Evolutionary conservation across 495 filamentous ascomycete genomes (phyloP).

Genomic region (Neurospora terricola): DNA sequence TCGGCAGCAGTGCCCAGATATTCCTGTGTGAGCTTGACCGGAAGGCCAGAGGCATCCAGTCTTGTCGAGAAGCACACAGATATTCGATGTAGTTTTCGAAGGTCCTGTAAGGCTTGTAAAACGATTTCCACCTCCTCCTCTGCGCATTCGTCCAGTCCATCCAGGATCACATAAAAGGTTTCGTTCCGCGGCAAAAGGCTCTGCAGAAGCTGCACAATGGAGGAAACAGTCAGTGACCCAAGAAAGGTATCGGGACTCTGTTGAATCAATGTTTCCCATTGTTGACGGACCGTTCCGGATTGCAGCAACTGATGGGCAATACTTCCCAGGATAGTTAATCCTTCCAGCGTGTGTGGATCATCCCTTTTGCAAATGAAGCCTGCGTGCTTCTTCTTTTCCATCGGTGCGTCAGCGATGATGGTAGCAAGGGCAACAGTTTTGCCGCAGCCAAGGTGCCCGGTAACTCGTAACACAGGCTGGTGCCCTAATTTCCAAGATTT

Average conservation of each 20-base stretch:
- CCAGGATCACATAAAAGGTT: background rate
- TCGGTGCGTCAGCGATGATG: background rate
- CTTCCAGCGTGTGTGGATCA: background rate
- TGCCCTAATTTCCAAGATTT: background rate
- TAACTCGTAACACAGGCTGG: background rate
- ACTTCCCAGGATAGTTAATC: background rate
- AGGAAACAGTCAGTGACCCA: background rate
- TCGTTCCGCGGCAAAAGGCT: fast-evolving
- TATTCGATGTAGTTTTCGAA: background rate
- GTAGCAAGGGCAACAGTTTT: background rate
- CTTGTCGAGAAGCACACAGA: background rate
- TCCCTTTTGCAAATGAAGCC: conserved; percentile 3
- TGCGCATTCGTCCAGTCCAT: background rate
- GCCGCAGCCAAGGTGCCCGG: background rate
- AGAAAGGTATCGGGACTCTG: fast-evolving
- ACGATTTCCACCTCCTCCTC: background rate
- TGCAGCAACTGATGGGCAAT: background rate
- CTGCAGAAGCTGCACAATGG: background rate
- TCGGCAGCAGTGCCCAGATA: background rate
- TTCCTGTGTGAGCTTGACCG: background rate
- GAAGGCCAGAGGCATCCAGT: background rate
- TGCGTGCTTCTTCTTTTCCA: background rate
- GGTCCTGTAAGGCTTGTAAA: background rate
- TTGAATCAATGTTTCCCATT: background rate
- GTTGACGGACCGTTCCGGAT: background rate